These are phyloP conservation scores for Multifurca ochricompacta DNA, from an alignment of 768 basidiomycete genomes.

Conservation along the genomic window DNA sequence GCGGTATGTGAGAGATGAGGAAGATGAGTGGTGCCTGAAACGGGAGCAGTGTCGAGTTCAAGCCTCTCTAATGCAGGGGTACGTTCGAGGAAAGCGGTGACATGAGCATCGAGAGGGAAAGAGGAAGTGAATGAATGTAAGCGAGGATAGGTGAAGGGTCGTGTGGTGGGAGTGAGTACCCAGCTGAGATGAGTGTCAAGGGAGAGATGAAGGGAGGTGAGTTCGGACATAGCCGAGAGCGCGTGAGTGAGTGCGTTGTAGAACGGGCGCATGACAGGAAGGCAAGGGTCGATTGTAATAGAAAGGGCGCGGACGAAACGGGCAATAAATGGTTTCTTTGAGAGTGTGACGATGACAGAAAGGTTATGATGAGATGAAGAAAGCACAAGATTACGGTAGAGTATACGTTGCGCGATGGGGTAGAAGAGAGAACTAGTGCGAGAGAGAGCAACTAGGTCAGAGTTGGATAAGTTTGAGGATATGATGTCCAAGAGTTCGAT, in stretches of 20 bases:
- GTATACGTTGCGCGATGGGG: slow-evolving; percentile 47
- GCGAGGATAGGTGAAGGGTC: slow-evolving; percentile 33
- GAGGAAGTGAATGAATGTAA: slow-evolving; percentile 52
- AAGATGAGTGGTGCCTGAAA: slow-evolving; percentile 19
- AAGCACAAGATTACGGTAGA: slow-evolving; percentile 53
- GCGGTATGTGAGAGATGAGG: slow-evolving; percentile 27
- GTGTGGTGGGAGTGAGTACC: slow-evolving; percentile 34
- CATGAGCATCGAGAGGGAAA: slow-evolving; percentile 50
- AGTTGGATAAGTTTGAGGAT: slow-evolving; percentile 24
- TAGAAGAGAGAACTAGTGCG: slow-evolving; percentile 35
- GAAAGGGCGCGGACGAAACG: slow-evolving; percentile 54
- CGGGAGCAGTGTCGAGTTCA: slow-evolving; percentile 38
- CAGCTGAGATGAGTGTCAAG: slow-evolving; percentile 44
- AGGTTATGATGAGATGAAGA: slow-evolving; percentile 40
- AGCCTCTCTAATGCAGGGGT: slow-evolving; percentile 50
- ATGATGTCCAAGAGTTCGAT: slow-evolving; percentile 55
- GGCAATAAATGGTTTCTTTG: slow-evolving; percentile 48
- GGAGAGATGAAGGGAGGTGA: slow-evolving; percentile 47
- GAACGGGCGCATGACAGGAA: slow-evolving; percentile 38
- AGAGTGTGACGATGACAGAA: slow-evolving; percentile 46
- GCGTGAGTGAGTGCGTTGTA: slow-evolving; percentile 44
- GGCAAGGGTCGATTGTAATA: slow-evolving; percentile 40
- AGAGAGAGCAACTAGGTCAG: slow-evolving; percentile 45
- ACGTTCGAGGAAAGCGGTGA: slow-evolving; percentile 51
- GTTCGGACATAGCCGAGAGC: slow-evolving; percentile 51